Conservation (phyloP, 257 asterid species). For the Orobanche coerulescens region DNA sequence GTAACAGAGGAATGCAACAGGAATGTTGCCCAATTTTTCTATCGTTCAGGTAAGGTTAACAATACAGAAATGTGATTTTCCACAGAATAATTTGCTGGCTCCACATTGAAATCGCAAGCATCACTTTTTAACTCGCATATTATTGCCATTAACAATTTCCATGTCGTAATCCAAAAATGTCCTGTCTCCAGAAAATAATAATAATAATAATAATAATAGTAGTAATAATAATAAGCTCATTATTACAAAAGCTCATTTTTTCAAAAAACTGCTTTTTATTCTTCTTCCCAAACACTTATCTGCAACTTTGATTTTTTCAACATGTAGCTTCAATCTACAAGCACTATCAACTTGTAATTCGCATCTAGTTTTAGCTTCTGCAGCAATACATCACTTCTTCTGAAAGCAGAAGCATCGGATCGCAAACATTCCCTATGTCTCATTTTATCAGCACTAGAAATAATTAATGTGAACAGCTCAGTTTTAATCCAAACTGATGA, state of each 20-base stretch:
- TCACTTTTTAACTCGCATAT: too few relatives aligned
- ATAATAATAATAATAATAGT: not conserved
- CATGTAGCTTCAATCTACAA: not conserved
- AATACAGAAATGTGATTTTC: too few relatives aligned
- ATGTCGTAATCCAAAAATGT: not conserved
- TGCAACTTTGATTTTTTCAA: not conserved
- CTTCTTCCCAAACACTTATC: not conserved
- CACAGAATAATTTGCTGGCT: too few relatives aligned
- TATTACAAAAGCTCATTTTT: not conserved
- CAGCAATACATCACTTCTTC: too few relatives aligned
- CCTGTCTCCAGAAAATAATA: not conserved
- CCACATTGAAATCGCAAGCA: too few relatives aligned
- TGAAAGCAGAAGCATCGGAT: not conserved
- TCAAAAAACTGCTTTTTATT: not conserved
- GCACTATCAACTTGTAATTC: not conserved
- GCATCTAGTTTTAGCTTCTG: not conserved
- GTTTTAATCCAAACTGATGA: not conserved
- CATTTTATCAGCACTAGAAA: too few relatives aligned
- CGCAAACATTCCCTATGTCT: not conserved
- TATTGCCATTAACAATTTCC: too few relatives aligned
- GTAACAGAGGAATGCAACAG: too few relatives aligned
- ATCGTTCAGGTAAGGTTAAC: too few relatives aligned
- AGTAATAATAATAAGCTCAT: not conserved
- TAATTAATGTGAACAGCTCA: not conserved
- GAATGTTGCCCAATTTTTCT: too few relatives aligned